Conservation (phyloP, 2,329 filamentous ascomycete species). For the Sarocladiaceae sp. region DNA sequence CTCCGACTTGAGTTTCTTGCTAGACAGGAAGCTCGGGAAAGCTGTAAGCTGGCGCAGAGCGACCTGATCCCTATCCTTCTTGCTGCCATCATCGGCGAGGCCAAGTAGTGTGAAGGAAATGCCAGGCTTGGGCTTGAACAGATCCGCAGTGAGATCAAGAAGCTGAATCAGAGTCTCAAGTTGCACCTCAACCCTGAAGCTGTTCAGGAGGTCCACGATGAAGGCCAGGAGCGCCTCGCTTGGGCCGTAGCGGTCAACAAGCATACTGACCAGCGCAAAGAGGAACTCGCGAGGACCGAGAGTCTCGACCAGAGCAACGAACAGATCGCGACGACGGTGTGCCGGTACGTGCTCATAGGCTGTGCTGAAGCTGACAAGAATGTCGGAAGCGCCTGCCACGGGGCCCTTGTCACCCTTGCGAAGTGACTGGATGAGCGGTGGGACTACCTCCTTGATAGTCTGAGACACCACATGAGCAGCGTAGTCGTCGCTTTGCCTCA, state of each 20-base stretch:
- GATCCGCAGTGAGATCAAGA: constrained; percentile 69
- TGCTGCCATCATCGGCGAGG: constrained; percentile 36
- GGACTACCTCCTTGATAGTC: constrained; percentile 91
- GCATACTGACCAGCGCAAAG: constrained; percentile 81
- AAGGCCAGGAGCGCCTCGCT: constrained; percentile 72
- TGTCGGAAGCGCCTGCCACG: constrained; percentile 77
- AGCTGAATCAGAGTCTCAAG: constrained; percentile 75
- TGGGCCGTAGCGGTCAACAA: constrained; percentile 84
- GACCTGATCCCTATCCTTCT: constrained; percentile 45
- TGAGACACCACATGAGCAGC: constrained; percentile 94
- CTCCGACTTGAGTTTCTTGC: constrained; percentile 51
- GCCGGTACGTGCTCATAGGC: constrained; percentile 94
- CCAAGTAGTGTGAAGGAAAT: constrained; percentile 71
- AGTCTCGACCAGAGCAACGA: constrained; percentile 79
- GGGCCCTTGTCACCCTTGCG: constrained; percentile 74
- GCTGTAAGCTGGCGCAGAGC: constrained; percentile 52
- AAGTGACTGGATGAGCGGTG: constrained; percentile 81
- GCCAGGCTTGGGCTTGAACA: constrained; percentile 69
- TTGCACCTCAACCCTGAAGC: constrained; percentile 71
- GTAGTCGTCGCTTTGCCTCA: constrained; percentile 93
- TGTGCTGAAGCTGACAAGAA: constrained; percentile 92
- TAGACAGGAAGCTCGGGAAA: constrained; percentile 54
- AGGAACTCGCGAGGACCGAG: constrained; percentile 83
- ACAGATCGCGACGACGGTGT: constrained; percentile 77
- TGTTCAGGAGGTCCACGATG: constrained; percentile 66